Conservation (phyloP, 805 yeast genomes). For the Yarrowia sp. region DNA sequence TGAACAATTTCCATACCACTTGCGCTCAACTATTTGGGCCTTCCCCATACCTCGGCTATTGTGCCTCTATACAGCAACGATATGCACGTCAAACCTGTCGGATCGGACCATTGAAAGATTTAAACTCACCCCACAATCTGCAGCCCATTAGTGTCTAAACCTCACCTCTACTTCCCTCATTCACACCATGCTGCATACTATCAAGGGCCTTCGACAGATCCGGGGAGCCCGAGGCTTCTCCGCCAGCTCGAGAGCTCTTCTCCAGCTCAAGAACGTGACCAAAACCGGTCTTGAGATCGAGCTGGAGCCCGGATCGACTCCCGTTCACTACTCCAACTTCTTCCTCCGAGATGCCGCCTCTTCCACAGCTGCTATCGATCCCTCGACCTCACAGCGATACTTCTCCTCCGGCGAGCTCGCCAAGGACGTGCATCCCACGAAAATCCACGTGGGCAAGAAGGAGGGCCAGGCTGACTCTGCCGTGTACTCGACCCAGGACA, state of each 20-base stretch:
- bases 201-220: slow-evolving; percentile 2
- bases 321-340: slow-evolving; percentile 31
- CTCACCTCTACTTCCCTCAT: not conserved
- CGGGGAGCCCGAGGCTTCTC: not conserved
- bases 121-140: slow-evolving; percentile 23
- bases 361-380: slow-evolving; percentile 51
- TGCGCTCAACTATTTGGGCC: no score
- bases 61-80: not conserved
- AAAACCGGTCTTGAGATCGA: slow-evolving; percentile 25
- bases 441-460: slow-evolving; percentile 18
- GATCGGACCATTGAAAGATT: slow-evolving; percentile 3
- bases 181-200: not conserved
- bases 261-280: slow-evolving; percentile 19
- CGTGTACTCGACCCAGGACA: not conserved
- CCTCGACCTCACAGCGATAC: slow-evolving; percentile 55
- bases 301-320: slow-evolving; percentile 22
- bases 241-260: not conserved
- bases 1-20: not conserved
- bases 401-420: slow-evolving; percentile 55
- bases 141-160: not conserved
- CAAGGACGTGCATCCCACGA: slow-evolving; percentile 14
- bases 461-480: not conserved
- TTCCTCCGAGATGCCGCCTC: slow-evolving; percentile 67
- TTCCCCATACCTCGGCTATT: not conserved
- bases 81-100: not conserved